Evolutionary conservation across 2,329 filamentous ascomycete genomes (phyloP).

Genomic region (Anthostomella pinea): DNA sequence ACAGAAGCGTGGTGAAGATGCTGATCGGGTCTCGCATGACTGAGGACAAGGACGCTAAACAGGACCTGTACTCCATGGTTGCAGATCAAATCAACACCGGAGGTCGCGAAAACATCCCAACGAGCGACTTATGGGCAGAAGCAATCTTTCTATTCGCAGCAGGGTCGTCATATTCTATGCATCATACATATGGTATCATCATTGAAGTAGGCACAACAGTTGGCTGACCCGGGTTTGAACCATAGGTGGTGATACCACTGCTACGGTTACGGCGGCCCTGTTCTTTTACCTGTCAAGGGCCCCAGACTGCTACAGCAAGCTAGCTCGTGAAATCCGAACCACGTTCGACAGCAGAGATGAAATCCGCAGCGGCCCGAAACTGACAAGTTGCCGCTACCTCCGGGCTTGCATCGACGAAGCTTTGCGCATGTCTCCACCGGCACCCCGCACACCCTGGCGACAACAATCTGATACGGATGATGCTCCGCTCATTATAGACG

Average conservation of each 20-base stretch:
- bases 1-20: background rate
- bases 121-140: slow-evolving; percentile 1
- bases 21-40: background rate
- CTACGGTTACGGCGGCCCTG: slow-evolving; percentile 1
- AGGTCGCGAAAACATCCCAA: background rate
- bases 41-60: background rate
- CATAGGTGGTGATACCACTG: background rate
- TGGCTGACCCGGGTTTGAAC: too few relatives aligned
- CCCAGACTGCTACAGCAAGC: background rate
- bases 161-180: background rate
- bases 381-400: slow-evolving; percentile 17
- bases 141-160: slow-evolving; percentile 1
- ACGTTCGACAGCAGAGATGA: slow-evolving; percentile 2
- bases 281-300: background rate
- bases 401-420: slow-evolving; percentile 17
- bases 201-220: too few relatives aligned
- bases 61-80: slow-evolving; percentile 1
- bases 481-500: slow-evolving; percentile 12
- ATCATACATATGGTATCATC: too few relatives aligned
- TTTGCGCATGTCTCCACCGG: slow-evolving; percentile 19
- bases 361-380: slow-evolving; percentile 13
- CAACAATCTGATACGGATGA: slow-evolving; percentile 7
- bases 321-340: slow-evolving; percentile 2
- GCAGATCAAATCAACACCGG: background rate
- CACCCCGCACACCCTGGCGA: slow-evolving; percentile 13